Evolutionary conservation across 2,329 filamentous ascomycete species (phyloP).

Genomic region (Fusarium sp.): DNA sequence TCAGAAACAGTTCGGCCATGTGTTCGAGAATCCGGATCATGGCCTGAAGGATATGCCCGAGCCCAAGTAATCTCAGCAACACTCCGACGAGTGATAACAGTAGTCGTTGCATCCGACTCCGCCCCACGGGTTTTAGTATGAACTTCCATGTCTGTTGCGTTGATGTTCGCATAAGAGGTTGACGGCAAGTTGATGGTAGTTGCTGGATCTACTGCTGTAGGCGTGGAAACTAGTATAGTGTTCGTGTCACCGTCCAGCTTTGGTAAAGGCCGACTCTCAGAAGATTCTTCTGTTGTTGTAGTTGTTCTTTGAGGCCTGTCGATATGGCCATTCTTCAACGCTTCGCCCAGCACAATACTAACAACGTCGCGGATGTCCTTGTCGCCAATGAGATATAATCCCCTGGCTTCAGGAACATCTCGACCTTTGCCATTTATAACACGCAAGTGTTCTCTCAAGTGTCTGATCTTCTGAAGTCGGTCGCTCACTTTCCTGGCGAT

Average conservation of each 20-base stretch:
- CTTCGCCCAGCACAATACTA: constrained; percentile 35
- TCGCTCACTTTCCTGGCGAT: constrained; percentile 38
- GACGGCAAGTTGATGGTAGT: constrained; percentile 51
- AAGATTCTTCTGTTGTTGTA: constrained; percentile 8
- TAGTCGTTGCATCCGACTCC: constrained; percentile 41
- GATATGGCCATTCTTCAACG: constrained; percentile 5
- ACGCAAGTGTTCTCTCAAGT: constrained; percentile 29
- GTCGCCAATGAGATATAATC: constrained; percentile 40
- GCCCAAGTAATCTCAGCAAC: constrained; percentile 49
- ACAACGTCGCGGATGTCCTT: constrained; percentile 43
- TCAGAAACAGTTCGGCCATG: constrained; percentile 37
- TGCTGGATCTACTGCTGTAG: constrained; percentile 46
- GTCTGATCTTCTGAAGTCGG: constrained; percentile 31
- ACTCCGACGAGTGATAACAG: constrained; percentile 46
- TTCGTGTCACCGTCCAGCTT: constrained; percentile 37
- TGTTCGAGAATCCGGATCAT: not conserved
- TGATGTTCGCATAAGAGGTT: constrained; percentile 46
- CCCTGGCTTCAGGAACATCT: constrained; percentile 15
- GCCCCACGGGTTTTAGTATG: constrained; percentile 35
- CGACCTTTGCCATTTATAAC: constrained; percentile 26
- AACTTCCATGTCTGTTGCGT: constrained; percentile 36
- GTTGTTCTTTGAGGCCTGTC: constrained; percentile 2
- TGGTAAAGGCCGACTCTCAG: constrained; percentile 22
- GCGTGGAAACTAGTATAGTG: constrained; percentile 42
- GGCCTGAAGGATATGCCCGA: constrained; percentile 15